These are phyloP conservation scores for Metarhizium rileyi DNA, from an alignment of 2,329 filamentous ascomycete species.

Conservation along the genomic window DNA sequence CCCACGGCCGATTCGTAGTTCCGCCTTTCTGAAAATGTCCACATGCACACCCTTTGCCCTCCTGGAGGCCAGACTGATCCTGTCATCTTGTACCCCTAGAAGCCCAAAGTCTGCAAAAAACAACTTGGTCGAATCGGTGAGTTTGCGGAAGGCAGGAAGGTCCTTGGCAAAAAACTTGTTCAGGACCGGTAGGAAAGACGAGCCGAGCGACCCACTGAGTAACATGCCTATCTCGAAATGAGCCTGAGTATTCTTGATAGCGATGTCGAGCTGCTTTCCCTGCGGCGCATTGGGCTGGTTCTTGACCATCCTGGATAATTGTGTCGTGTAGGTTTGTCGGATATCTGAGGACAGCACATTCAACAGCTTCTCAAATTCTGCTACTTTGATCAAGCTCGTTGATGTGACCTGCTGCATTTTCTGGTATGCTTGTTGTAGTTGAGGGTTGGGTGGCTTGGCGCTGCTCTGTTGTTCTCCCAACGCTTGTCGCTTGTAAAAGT, in stretches of 20 bases:
- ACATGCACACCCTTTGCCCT: slow-evolving; percentile 31
- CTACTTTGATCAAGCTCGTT: slow-evolving; percentile 44
- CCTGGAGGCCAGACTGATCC: slow-evolving; percentile 32
- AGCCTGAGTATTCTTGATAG: slow-evolving; percentile 35
- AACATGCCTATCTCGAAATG: slow-evolving; percentile 44
- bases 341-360: slow-evolving; percentile 38
- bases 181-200: slow-evolving; percentile 45
- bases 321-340: slow-evolving; percentile 38
- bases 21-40: slow-evolving; percentile 49
- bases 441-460: slow-evolving; percentile 34
- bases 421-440: slow-evolving; percentile 47
- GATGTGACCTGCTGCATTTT: slow-evolving; percentile 42
- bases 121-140: slow-evolving; percentile 55
- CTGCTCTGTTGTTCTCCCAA: slow-evolving; percentile 27
- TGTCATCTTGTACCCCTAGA: slow-evolving; percentile 55
- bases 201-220: slow-evolving; percentile 35
- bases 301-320: slow-evolving; percentile 33
- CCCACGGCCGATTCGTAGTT: slow-evolving; percentile 29
- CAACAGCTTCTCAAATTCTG: slow-evolving; percentile 54
- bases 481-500: slow-evolving; percentile 39
- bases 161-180: slow-evolving; percentile 53
- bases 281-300: slow-evolving; percentile 37
- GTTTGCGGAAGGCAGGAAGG: slow-evolving; percentile 45
- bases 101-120: slow-evolving; percentile 65
- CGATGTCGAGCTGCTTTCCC: slow-evolving; percentile 32